Evolutionary conservation across 1,284 basidiomycete genomes (phyloP), one percentile per base, ranked within the genome.

Genomic region (Cryptococcus sp.): DNA sequence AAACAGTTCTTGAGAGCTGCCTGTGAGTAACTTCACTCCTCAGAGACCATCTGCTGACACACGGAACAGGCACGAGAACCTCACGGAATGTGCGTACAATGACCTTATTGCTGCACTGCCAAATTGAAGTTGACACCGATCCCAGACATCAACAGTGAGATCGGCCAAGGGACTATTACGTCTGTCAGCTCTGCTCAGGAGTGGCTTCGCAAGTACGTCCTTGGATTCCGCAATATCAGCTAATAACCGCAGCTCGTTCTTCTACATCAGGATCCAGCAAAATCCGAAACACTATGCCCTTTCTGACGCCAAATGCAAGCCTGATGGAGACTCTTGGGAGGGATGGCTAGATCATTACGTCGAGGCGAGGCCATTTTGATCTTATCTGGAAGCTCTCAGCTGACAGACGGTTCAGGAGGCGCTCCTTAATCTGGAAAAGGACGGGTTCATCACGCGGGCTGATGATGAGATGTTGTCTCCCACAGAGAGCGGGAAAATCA

Each of bases 141-240:
- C 21, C 2, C 44, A 75, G 73, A 96, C 71, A 78, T 97, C 66
- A 96, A 96, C 70, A 92, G 91, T 2, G 94, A 97, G 77, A 87
- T 96, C 52, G 87, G 87, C 0, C 81, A 96, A 8, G 83, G 85
- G 3, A 93, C 90, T 0, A 91, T 95, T 65, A 83, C 79, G 2
- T 81, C 82, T 60, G 63, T 88, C 4, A 73, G 80, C 2, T 83
- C 82, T 4, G 92, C 90, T 1, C 64, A 77, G 37, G 79, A 81
- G 12, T 96, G 93, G 93, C 78, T 92, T 38, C 83, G 82, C 49
- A 82, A 80, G 73, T 71, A 37, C 37, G 61, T 46, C 15, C 2
- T 11, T 12, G 21, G 35, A 20, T 16, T 15, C 48, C n/a, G 6
- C 16, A 36, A 35, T 13, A 12, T 28, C 38, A 2, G 46, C 55